Conservation (phyloP, 148 eudicot species). For the Fallopia convolvulus region DNA sequence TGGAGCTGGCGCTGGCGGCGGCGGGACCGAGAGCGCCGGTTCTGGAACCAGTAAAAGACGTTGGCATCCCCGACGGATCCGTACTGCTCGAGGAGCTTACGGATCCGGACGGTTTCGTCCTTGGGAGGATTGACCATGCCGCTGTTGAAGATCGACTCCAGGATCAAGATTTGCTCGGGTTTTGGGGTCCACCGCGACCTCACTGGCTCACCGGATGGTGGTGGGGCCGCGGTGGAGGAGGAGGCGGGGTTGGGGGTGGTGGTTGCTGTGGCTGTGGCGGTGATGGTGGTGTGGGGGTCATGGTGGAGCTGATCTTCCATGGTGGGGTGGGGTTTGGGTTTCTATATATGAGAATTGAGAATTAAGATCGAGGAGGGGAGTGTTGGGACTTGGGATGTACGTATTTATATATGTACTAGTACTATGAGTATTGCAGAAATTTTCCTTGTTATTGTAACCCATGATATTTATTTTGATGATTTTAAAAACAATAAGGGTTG, state of each 20-base stretch:
- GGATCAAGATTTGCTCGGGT: constrained; percentile 78
- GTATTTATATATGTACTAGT: constrained; percentile 1
- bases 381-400: constrained; percentile 13
- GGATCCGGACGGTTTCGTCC: constrained; percentile 71
- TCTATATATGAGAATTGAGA: neutral
- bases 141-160: constrained; percentile 81
- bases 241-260: neutral
- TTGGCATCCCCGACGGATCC: constrained; percentile 91
- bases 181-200: constrained; percentile 88
- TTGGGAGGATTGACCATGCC: constrained; percentile 93
- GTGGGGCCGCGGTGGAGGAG: neutral
- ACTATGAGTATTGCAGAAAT: neutral
- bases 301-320: constrained; percentile 9
- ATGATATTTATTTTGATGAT: neutral
- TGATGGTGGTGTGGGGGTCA: neutral
- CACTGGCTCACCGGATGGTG: constrained; percentile 35
- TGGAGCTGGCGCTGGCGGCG: constrained; percentile 79
- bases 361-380: neutral
- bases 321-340: neutral
- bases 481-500: neutral
- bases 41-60: constrained; percentile 94
- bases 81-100: constrained; percentile 62
- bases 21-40: constrained; percentile 73
- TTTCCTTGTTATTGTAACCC: neutral
- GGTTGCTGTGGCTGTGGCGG: neutral